Base-by-base conservation (phyloP, 2,329 filamentous ascomycete genomes). In the Cladophialophora yegresii region DNA sequence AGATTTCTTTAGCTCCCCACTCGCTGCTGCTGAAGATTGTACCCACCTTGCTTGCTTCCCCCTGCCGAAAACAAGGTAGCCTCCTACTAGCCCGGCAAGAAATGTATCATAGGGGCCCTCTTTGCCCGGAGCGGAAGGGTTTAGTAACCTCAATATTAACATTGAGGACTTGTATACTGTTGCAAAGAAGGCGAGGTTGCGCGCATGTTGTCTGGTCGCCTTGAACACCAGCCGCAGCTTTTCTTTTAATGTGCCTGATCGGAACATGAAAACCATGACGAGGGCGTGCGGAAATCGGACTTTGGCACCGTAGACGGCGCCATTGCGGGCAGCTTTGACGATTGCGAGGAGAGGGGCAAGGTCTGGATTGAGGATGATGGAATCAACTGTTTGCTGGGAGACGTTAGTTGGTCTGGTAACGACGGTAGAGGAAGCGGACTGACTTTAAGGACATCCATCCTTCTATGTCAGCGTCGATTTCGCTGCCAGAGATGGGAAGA, bases 201-300 rank as follows among this genome's bases (percentile, higher is more conserved):
- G 87, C 64, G 95, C 95, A 78, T 99, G 95, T 72, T 91, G 92
- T 73, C 86, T 86, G 8, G 95, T 99, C 10, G 95, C 93, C 76
- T 89, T 89, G 73, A 93, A 83, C 70, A 99, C 88, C 59, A 96
- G 86, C 62, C 80, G 79, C 69, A 85, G 75, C 79, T 98, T 98
- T 76, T 96, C 86, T 62, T 87, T 87, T 72, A 96, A 91, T 84
- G 90, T 89, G 80, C 93, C 95, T 9, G 89, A 92, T 71, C 95
- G 91, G 82, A 99, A 99, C 71, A 99, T 86, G 72, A 98, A 90
- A 71, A 97, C 92, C 93, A 99, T 99, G 58, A 99, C 95, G 71
- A 99, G 85, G 66, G 95, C 95, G 81, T 99, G 95, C 69, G 95
- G 95, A 81, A 99, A 98, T 69, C 95, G 93, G 78, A 99, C 92